A percentile compares a stretch with the other conserved stretches of the same genome.
Evolutionary conservation across 768 basidiomycete species (phyloP).

Genomic region (Collybia sp.): DNA sequence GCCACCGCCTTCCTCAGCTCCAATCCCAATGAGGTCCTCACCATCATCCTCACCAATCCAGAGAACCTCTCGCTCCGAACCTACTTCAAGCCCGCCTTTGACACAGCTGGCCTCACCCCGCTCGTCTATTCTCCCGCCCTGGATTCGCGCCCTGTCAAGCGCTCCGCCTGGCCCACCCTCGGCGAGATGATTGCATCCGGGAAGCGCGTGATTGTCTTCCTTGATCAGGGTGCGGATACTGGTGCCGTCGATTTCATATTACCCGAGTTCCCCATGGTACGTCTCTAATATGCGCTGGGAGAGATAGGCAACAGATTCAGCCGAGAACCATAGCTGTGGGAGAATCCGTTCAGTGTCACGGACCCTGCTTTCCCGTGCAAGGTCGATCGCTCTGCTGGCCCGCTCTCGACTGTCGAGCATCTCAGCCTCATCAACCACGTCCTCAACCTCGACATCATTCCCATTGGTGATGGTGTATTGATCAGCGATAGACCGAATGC

Average conservation of each 20-base stretch:
- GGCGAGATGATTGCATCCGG: slow-evolving; percentile 40
- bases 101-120: too few relatives aligned
- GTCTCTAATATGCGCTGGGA: not conserved
- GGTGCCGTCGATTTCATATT: slow-evolving; percentile 29
- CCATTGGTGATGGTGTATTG: slow-evolving; percentile 17
- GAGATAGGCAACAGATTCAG: not conserved
- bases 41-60: too few relatives aligned
- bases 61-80: too few relatives aligned
- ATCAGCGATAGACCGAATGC: slow-evolving; percentile 22
- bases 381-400: slow-evolving; percentile 32
- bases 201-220: slow-evolving; percentile 31
- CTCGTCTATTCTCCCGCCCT: too few relatives aligned
- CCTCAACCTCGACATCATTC: slow-evolving; percentile 30
- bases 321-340: slow-evolving; percentile 27
- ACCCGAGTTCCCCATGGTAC: slow-evolving; percentile 34
- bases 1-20: too few relatives aligned
- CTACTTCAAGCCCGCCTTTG: too few relatives aligned
- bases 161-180: slow-evolving; percentile 41
- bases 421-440: slow-evolving; percentile 41
- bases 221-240: slow-evolving; percentile 31
- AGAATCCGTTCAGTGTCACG: slow-evolving; percentile 34
- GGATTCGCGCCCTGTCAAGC: slow-evolving; percentile 11
- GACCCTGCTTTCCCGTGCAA: slow-evolving; percentile 33
- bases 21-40: too few relatives aligned
- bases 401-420: slow-evolving; percentile 28